Conservation (phyloP, 108 stramenopile genomes). For the Cyclotella distinguenda region DNA sequence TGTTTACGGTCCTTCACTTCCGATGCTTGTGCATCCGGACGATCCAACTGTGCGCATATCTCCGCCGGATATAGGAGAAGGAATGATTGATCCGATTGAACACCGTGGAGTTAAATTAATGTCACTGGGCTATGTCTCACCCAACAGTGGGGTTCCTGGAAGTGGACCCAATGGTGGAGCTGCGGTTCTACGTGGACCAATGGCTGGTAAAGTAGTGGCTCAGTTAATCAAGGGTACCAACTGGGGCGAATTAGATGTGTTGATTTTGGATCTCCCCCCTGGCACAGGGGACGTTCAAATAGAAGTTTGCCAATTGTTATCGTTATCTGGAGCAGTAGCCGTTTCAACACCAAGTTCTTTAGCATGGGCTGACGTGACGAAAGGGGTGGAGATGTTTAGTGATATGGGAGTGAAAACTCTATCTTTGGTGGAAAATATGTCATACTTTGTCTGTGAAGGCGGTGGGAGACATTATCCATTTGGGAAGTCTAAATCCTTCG, state of each 20-base stretch:
- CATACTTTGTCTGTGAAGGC: constrained; percentile 87
- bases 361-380: constrained; percentile 90
- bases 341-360: constrained; percentile 98
- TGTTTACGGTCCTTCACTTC: constrained; percentile 94
- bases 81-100: constrained; percentile 84
- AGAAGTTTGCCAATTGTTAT: constrained; percentile 92
- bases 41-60: constrained; percentile 74
- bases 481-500: constrained; percentile 51
- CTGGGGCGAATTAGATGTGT: constrained; percentile 97
- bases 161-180: constrained; percentile 72
- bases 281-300: constrained; percentile 99
- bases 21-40: constrained; percentile 76
- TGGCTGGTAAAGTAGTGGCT: constrained; percentile 89
- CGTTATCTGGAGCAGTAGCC: constrained; percentile 94
- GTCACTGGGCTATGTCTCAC: constrained; percentile 84
- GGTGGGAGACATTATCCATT: constrained; percentile 85
- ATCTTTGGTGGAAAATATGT: constrained; percentile 98
- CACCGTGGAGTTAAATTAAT: constrained; percentile 86
- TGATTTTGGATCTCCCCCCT: constrained; percentile 97
- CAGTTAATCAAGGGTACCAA: constrained; percentile 95
- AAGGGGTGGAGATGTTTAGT: constrained; percentile 97
- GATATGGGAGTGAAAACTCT: constrained; percentile 90
- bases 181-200: constrained; percentile 85
- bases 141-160: constrained; percentile 87
- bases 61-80: constrained; percentile 45